A percentile compares a stretch with the other conserved stretches of the same genome.
These are phyloP conservation scores for Penicillium subrubescens DNA, from an alignment of 495 filamentous ascomycete genomes.

Conservation along the genomic window DNA sequence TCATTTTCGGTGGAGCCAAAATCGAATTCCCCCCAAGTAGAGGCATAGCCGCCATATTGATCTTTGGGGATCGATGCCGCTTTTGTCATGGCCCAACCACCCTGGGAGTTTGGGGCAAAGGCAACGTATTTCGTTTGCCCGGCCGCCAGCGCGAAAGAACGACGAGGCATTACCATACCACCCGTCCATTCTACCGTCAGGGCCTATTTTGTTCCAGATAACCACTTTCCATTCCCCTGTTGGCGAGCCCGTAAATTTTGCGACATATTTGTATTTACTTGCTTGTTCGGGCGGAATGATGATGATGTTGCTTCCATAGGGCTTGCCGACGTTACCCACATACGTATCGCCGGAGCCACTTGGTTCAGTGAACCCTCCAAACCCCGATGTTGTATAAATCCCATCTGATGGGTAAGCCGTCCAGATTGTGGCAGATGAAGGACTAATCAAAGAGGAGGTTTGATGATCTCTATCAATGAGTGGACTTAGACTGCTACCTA, in stretches of 20 bases:
- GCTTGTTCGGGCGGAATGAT: not conserved
- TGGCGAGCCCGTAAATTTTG: not conserved
- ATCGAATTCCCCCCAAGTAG: not conserved
- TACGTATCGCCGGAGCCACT: not conserved
- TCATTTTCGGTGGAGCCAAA: not conserved
- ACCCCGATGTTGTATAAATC: not conserved
- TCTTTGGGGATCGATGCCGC: not conserved
- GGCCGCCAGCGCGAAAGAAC: not conserved
- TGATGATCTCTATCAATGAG: too few relatives aligned
- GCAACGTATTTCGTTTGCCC: not conserved
- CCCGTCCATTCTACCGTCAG: not conserved
- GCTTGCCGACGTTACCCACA: not conserved
- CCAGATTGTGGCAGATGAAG: too few relatives aligned
- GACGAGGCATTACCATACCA: not conserved
- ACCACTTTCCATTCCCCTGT: not conserved
- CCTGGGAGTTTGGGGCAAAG: not conserved
- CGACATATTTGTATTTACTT: not conserved
- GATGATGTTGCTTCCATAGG: constrained; percentile 3
- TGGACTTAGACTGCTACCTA: too few relatives aligned
- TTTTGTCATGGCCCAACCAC: not conserved
- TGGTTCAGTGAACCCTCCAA: not conserved
- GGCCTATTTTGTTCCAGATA: not conserved
- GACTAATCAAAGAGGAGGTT: too few relatives aligned
- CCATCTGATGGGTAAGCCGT: too few relatives aligned
- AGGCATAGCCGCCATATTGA: not conserved